phyloP scores from a whole-genome alignment of 2,329 filamentous ascomycete genomes.

The Pseudogymnoascus sp. region DNA sequence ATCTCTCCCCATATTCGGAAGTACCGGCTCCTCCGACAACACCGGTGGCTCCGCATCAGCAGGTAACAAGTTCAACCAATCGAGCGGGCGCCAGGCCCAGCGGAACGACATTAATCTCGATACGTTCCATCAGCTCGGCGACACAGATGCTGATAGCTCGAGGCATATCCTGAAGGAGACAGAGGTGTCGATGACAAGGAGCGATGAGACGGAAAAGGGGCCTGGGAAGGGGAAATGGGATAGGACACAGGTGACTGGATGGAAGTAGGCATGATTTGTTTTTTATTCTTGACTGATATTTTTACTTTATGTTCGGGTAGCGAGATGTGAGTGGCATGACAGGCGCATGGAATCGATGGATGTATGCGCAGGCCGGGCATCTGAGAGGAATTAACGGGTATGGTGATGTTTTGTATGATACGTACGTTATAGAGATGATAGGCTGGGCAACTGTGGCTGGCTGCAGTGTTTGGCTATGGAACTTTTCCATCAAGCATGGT shows the following conservation, averaged over 20 bases:
- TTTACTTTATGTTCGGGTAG: background rate
- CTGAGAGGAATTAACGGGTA: background rate
- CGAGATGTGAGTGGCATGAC: background rate
- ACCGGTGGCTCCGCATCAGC: conserved; percentile 11
- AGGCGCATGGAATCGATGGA: background rate
- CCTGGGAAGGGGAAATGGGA: conserved; percentile 20
- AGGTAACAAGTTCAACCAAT: conserved; percentile 12
- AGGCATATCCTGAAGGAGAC: conserved; percentile 34
- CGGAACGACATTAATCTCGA: conserved; percentile 15
- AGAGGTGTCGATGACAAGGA: conserved; percentile 19
- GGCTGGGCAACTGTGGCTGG: background rate
- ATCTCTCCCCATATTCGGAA: conserved; percentile 21
- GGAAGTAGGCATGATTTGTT: conserved; percentile 15
- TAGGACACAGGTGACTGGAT: conserved; percentile 18
- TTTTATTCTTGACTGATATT: background rate
- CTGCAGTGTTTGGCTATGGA: background rate
- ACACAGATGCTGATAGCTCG: conserved; percentile 27
- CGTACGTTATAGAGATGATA: background rate
- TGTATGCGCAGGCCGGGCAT: background rate
- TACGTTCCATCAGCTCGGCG: conserved; percentile 18
- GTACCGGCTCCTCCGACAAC: conserved; percentile 10
- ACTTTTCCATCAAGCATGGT: background rate
- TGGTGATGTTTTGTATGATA: background rate
- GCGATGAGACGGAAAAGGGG: conserved; percentile 19
- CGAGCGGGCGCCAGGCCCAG: conserved; percentile 8